Base-by-base conservation (phyloP, 176 grass and related monocot species). In the Lolium perenne region DNA sequence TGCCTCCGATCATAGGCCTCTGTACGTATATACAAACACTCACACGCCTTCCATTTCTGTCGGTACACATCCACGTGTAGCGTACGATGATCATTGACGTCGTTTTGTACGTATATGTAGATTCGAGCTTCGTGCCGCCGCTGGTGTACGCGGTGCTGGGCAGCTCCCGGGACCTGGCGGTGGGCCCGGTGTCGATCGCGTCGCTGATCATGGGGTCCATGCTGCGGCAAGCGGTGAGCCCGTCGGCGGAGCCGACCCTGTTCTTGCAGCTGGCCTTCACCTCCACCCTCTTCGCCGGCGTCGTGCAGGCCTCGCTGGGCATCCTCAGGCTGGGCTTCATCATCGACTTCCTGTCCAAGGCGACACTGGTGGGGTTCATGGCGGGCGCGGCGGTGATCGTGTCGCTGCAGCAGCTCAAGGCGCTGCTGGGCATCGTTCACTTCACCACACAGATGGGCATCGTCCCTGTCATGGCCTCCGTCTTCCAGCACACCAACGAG, bases 181-280 rank as follows among this genome's bases (percentile, higher is more conserved):
- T 98, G 40, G 96, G 93, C 11, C 96, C 96, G 14, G 93, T 98
- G 11, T 95, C 96, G 15, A 98, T 98, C 61, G 84, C 93, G 48
- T 98, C 96, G 21, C 93, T 98, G 75, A 94, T 98, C 81, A 95
- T 98, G 96, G 96, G 96, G 74, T 93, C 91, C 20, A 95, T 98
- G 96, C 92, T 98, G 60, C 83, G 93, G 0, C 84, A 98, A 68
- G 96, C 76, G 7, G 96, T 87, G 74, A 94, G 91, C 90, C 96
- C 96, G 1, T 47, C 67, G 57, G 88, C 87, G 0, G 88, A 94
- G 18, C 91, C 96, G 25, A 4, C 65, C 48, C 91, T 98, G 79
- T 98, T 98, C 88, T 92, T 98, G 64, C 96, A 95, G 82, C 93
- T 98, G 14, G 96, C 96, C 74, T 98, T 98, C 82, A 95, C 96